These are phyloP conservation scores for Chenopodium formosanum DNA, from an alignment of 148 eudicot genomes.

Conservation along the genomic window DNA sequence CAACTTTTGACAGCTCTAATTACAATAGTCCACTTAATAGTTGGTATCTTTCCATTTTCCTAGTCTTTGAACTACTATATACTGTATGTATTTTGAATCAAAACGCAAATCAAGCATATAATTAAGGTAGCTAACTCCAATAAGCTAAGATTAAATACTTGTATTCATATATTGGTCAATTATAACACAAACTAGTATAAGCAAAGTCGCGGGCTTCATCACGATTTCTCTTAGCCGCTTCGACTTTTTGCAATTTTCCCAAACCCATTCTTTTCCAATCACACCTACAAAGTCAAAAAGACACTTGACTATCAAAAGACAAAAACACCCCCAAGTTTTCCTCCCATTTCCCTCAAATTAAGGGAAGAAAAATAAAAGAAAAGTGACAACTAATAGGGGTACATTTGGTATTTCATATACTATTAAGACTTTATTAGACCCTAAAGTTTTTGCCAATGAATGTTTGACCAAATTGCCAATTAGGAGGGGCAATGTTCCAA, in stretches of 20 bases:
- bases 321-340: constrained; percentile 15
- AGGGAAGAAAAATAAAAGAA: constrained; percentile 5
- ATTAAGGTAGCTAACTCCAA: constrained; percentile 4
- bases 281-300: not conserved
- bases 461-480: constrained; percentile 85
- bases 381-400: not conserved
- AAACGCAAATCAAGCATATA: constrained; percentile 3
- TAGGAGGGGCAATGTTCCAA: constrained; percentile 58
- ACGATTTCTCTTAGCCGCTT: constrained; percentile 40
- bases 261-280: not conserved
- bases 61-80: not conserved
- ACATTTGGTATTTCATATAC: constrained; percentile 16
- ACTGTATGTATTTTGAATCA: not conserved
- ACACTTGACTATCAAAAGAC: not conserved
- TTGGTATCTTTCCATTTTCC: not conserved
- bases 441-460: constrained; percentile 79
- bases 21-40: not conserved
- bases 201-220: constrained; percentile 49
- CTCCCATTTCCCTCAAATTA: constrained; percentile 8
- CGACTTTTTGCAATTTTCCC: constrained; percentile 21
- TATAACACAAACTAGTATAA: not conserved
- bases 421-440: constrained; percentile 26
- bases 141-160: not conserved
- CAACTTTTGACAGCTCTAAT: too few species aligned
- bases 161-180: constrained; percentile 1